Evolutionary conservation across 1,284 basidiomycete genomes (phyloP), one percentile per base, ranked within the genome.

Genomic region (Fistulina hepatica): DNA sequence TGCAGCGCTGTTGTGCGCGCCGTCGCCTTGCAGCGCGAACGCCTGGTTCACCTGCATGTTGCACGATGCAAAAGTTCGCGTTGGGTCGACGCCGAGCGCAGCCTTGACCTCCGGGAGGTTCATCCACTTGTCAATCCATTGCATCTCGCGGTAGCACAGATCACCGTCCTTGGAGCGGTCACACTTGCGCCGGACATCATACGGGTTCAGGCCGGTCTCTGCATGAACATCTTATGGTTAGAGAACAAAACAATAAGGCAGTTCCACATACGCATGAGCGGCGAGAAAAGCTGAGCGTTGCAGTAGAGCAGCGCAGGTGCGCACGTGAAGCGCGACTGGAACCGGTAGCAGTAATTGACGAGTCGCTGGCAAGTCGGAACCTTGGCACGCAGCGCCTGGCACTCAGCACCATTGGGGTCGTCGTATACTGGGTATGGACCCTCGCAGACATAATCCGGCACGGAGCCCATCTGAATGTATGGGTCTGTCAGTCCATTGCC

Each of bases 401-500:
- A 90, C 48, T 82, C 64, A 2, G 74, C 63, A 30, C 79, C 77
- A n/a, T 77, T 51, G 8, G 78, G 75, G 44, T 81, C 73, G 45
- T 76, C 69, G 41, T 75, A 86, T 25, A 89, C 63, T 9, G 79
- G 70, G 57, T 80, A 84, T 1, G 80, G 79, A 2, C 79, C 81
- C 3, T 80, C 69, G 52, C 90, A 93, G 15, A 74, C 76, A 53
- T 80, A 93, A 47, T 92, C 88, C 24, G 1, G 84, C 78, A 94
- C 65, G 21, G 76, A 69, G 10, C 67, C 79, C 59, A 81, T 74
- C 52, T 90, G 86, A 37, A 74, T 59, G 46, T 73, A 73, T 5
- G 85, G 82, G 48, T 92, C 81, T 1, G 88, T 91, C 25, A 80
- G 59, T 10, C 84, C 88, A 49, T 88, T 91, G 8, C 80, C 90